These are phyloP conservation scores for Trichoderma breve DNA, from an alignment of 2,329 filamentous ascomycete genomes.

Conservation along the genomic window DNA sequence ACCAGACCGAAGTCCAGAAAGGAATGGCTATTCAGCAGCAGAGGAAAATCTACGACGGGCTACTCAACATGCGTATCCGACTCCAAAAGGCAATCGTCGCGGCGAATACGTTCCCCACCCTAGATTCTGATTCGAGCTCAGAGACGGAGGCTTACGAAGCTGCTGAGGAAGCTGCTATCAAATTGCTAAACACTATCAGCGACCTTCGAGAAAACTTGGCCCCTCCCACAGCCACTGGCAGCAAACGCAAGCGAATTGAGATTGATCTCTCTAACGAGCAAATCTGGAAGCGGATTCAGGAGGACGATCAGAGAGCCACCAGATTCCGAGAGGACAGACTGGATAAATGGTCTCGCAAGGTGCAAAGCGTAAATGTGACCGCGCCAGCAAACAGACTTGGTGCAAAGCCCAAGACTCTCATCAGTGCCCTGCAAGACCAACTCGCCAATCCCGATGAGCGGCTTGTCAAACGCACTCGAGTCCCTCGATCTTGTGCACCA, in stretches of 20 bases:
- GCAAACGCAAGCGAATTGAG: conserved; percentile 62
- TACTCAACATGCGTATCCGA: conserved; percentile 87
- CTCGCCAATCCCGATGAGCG: conserved; percentile 61
- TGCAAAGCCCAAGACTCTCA: conserved; percentile 46
- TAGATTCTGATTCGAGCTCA: conserved; percentile 40
- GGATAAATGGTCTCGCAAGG: conserved; percentile 86
- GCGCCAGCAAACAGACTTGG: conserved; percentile 27
- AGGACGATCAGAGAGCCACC: conserved; percentile 58
- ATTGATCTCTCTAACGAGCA: conserved; percentile 57
- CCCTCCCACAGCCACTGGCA: conserved; percentile 48
- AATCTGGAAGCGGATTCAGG: conserved; percentile 71
- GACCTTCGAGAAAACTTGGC: conserved; percentile 62
- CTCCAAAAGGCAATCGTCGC: conserved; percentile 87
- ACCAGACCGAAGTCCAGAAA: conserved; percentile 67
- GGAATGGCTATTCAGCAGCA: conserved; percentile 84
- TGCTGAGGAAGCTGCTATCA: conserved; percentile 81
- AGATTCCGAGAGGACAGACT: conserved; percentile 68
- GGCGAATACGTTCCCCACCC: conserved; percentile 66
- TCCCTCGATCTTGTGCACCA: conserved; percentile 74
- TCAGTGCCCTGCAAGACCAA: conserved; percentile 67
- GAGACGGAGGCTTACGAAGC: conserved; percentile 61
- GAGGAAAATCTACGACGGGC: conserved; percentile 78
- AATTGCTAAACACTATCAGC: conserved; percentile 79
- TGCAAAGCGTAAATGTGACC: conserved; percentile 46
- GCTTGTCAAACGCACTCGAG: conserved; percentile 65